phyloP scores from a whole-genome alignment of 345 rosid genomes.

The Eucalyptus brandiana region DNA sequence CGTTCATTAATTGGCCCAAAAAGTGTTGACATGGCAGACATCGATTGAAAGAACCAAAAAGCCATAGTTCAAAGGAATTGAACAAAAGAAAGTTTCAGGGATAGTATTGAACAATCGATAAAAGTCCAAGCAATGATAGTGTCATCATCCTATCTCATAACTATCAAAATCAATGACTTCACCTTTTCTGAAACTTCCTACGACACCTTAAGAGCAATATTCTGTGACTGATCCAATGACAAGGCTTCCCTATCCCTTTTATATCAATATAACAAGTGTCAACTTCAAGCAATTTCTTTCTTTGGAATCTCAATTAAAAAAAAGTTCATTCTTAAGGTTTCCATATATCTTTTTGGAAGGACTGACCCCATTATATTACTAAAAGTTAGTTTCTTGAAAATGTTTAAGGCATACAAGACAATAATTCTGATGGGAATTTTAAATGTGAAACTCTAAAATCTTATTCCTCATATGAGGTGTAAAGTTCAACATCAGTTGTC shows the following conservation, averaged over 20 bases:
- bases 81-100: background rate
- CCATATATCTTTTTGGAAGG: background rate
- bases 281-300: background rate
- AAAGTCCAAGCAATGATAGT: background rate
- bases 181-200: background rate
- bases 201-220: background rate
- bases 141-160: background rate
- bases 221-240: background rate
- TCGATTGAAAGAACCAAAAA: background rate
- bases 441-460: background rate
- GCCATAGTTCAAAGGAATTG: background rate
- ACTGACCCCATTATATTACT: background rate
- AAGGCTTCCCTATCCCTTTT: background rate
- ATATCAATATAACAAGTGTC: background rate
- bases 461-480: background rate
- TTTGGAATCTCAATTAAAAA: background rate
- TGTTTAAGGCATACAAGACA: background rate
- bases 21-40: background rate
- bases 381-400: background rate
- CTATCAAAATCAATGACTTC: background rate
- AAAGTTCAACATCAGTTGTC: background rate
- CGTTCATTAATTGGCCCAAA: background rate
- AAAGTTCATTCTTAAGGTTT: background rate
- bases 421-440: background rate
- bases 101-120: background rate